A percentile compares a stretch with the other conserved stretches of the same genome.
Evolutionary conservation across 2,329 filamentous ascomycete species (phyloP).

Genomic region (Calonectria honghensis): DNA sequence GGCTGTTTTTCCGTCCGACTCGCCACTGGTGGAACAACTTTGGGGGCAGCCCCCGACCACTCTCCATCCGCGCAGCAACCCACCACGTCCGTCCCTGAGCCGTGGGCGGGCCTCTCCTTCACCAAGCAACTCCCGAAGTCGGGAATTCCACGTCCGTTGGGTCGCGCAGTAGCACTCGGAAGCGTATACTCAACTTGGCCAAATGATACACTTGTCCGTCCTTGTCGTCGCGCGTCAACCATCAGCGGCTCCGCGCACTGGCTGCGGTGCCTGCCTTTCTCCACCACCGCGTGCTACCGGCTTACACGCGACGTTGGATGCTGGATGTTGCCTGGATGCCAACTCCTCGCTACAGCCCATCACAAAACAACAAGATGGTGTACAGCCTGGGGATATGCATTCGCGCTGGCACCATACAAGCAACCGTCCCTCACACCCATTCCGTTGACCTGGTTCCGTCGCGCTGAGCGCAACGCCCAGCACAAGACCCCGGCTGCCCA

Average conservation of each 20-base stretch:
- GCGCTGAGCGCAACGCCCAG: not conserved
- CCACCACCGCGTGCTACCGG: not conserved
- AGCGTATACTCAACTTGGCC: not conserved
- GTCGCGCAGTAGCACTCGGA: constrained; percentile 1
- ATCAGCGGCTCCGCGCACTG: not conserved
- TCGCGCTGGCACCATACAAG: constrained; percentile 1
- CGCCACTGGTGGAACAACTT: constrained; percentile 52
- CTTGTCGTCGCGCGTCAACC: not conserved
- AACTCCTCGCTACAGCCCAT: not conserved
- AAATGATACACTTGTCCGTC: constrained; percentile 8
- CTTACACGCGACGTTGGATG: constrained; percentile 5
- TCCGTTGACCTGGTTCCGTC: constrained; percentile 11
- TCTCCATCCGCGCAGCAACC: constrained; percentile 38
- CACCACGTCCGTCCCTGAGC: not conserved
- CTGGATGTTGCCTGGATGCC: not conserved
- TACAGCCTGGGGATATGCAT: constrained; percentile 1
- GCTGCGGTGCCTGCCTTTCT: not conserved
- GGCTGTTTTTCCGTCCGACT: not conserved
- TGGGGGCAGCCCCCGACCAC: constrained; percentile 47
- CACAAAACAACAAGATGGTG: not conserved
- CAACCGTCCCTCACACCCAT: constrained; percentile 18
- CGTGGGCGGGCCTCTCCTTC: not conserved
- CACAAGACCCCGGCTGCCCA: constrained; percentile 14
- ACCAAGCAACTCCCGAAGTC: constrained; percentile 34
- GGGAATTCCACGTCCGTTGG: constrained; percentile 23